These are phyloP conservation scores for Cryptosporidium canis DNA, from an alignment of 169 alveolate genomes.

Conservation along the genomic window DNA sequence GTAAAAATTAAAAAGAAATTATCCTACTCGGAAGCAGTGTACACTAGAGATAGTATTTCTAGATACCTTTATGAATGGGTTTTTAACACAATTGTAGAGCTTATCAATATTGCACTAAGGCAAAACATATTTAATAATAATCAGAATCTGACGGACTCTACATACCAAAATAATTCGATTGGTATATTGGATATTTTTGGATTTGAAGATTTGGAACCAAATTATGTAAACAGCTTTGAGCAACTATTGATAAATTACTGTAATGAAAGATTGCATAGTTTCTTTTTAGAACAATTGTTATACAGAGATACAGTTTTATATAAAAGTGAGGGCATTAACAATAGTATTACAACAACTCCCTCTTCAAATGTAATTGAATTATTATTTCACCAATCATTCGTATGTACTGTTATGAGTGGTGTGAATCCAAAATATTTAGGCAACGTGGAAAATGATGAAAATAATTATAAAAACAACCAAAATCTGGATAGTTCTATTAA, in stretches of 20 bases:
- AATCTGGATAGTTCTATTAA: not conserved
- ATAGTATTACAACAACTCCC: conserved; percentile 22
- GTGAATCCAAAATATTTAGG: conserved; percentile 30
- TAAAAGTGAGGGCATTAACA: conserved; percentile 73
- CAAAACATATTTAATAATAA: conserved; percentile 6
- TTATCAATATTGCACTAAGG: conserved; percentile 77
- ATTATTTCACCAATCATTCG: conserved; percentile 64
- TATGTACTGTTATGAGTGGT: conserved; percentile 72
- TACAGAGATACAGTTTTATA: conserved; percentile 82
- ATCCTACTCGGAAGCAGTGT: conserved; percentile 77
- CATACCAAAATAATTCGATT: conserved; percentile 71
- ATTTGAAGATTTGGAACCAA: conserved; percentile 84
- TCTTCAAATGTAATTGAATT: conserved; percentile 50
- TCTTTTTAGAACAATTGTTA: conserved; percentile 87
- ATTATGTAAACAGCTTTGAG: conserved; percentile 84
- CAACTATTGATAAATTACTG: conserved; percentile 90
- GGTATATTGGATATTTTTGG: conserved; percentile 87
- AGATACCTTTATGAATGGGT: conserved; percentile 78
- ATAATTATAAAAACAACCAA: not conserved
- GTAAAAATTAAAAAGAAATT: conserved; percentile 75
- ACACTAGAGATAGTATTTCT: conserved; percentile 79
- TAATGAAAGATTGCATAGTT: conserved; percentile 86
- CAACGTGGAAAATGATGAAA: not conserved
- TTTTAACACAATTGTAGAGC: conserved; percentile 78
- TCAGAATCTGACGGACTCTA: not conserved